Percentiles rank a stretch among this genome's conserved stretches.
These are phyloP conservation scores for Dendrobium huoshanense DNA, from an alignment of 106 monocot species.

Conservation along the genomic window DNA sequence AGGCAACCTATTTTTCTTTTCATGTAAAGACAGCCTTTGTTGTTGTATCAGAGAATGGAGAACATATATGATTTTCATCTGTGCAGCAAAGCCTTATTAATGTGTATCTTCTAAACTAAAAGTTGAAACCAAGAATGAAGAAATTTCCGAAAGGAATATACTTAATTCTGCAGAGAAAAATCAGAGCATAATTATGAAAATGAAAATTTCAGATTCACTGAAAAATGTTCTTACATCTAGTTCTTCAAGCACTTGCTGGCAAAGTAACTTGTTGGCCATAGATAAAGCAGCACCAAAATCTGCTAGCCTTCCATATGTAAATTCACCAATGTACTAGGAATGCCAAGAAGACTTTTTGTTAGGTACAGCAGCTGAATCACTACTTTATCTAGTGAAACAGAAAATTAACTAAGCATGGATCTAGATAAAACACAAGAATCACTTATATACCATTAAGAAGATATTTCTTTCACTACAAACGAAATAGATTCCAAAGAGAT, in stretches of 20 bases:
- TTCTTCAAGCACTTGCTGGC: constrained; percentile 80
- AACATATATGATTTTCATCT: not conserved
- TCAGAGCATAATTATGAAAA: not conserved
- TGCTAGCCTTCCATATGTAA: constrained; percentile 64
- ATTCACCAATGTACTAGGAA: constrained; percentile 66
- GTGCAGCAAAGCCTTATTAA: not conserved
- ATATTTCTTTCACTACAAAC: not conserved
- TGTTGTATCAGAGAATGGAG: not conserved
- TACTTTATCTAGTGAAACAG: not conserved
- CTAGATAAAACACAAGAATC: not conserved
- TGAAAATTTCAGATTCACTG: not conserved
- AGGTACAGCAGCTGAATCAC: not conserved
- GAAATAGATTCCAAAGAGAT: not conserved
- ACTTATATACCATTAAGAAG: not conserved
- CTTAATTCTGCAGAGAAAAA: not conserved
- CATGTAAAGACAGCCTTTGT: no score
- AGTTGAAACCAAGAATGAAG: not conserved
- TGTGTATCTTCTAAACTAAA: not conserved
- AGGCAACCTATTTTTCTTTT: no score
- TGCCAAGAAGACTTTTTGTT: constrained; percentile 5
- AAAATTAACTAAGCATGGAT: not conserved
- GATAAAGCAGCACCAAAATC: constrained; percentile 87
- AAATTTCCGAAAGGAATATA: not conserved
- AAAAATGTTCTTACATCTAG: constrained; percentile 49
- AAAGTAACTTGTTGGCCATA: constrained; percentile 64